A percentile compares a stretch with the other conserved stretches of the same genome.
Conservation (phyloP, 2,329 filamentous ascomycete genomes). For the Paradendryphiella salina region DNA sequence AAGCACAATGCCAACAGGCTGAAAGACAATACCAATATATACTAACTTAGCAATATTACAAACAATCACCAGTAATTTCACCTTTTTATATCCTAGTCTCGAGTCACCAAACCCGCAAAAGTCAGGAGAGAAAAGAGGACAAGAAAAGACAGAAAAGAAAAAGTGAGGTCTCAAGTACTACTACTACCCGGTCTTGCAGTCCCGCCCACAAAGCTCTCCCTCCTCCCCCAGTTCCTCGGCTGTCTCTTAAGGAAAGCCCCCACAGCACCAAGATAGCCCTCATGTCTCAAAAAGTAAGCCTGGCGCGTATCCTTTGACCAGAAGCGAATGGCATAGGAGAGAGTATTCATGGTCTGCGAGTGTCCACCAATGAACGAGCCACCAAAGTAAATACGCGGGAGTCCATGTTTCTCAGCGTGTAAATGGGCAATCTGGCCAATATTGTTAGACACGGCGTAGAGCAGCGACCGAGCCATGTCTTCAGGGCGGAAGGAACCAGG, state of each 20-base stretch:
- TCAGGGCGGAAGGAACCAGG: slow-evolving; percentile 68
- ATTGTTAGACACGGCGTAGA: slow-evolving; percentile 95
- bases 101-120: not conserved
- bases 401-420: slow-evolving; percentile 91
- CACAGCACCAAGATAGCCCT: slow-evolving; percentile 92
- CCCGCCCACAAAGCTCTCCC: slow-evolving; percentile 64
- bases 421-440: slow-evolving; percentile 97
- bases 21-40: too few relatives aligned
- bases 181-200: not conserved
- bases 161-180: not conserved
- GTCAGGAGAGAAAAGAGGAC: not conserved
- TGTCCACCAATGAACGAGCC: slow-evolving; percentile 96
- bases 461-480: slow-evolving; percentile 86
- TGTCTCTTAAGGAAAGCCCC: slow-evolving; percentile 92
- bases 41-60: too few relatives aligned
- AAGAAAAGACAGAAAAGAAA: not conserved
- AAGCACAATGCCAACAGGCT: too few relatives aligned
- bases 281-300: slow-evolving; percentile 92
- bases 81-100: not conserved
- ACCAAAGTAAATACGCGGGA: slow-evolving; percentile 95
- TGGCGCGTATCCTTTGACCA: slow-evolving; percentile 94
- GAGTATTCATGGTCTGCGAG: slow-evolving; percentile 94
- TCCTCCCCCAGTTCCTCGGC: slow-evolving; percentile 85
- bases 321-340: slow-evolving; percentile 96
- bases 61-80: too few relatives aligned